Evolutionary conservation across 2,329 filamentous ascomycete genomes (phyloP), one percentile per base, ranked within the genome.

Genomic region (Alternaria triticina): DNA sequence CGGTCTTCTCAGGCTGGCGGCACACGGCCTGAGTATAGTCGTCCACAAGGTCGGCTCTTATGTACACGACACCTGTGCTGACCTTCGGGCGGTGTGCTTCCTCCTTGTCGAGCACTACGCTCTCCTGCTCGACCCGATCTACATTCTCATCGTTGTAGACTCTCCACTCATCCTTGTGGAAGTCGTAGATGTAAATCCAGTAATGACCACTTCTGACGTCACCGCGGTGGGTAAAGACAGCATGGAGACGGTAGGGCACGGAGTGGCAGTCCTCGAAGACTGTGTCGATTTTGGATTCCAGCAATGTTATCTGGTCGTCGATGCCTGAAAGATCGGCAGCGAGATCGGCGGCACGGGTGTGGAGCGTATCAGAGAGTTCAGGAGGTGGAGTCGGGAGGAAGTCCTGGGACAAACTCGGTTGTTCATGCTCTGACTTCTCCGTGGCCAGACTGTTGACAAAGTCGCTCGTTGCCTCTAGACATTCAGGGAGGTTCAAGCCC

Each of bases 141-240:
- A 99, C 94, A 15, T 86, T 86, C 57, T 91, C 90, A 74, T 99
- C 96, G 77, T 99, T 99, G 84, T 97, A 99, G 74, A 92, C 93
- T 61, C 94, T 90, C 94, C 96, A 99, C 20, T 94, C 84, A 36
- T 89, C 82, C 50, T 88, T 87, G 68, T 90, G 87, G 78, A 97
- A 97, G 81, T 98, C 96, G 74, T 90, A 92, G 67, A 99, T 96
- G 86, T 94, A 97, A 47, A 97, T 93, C 90, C 93, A 97, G 82
- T 98, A 99, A 79, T 99, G 96, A 0, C 96, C 96, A 28, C 86
- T 86, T 13, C 74, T 73, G 2, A 79, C 73, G 9, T 85, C 84
- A 30, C 92, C 92, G 20, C 91, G 90, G 77, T 99, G 96, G 72
- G 97, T 95, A 74, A 99, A 97, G 30, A 97, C 91, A 0, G 95